Evolutionary conservation across 2,329 filamentous ascomycete genomes (phyloP).

Genomic region (Colletotrichum trifolii): DNA sequence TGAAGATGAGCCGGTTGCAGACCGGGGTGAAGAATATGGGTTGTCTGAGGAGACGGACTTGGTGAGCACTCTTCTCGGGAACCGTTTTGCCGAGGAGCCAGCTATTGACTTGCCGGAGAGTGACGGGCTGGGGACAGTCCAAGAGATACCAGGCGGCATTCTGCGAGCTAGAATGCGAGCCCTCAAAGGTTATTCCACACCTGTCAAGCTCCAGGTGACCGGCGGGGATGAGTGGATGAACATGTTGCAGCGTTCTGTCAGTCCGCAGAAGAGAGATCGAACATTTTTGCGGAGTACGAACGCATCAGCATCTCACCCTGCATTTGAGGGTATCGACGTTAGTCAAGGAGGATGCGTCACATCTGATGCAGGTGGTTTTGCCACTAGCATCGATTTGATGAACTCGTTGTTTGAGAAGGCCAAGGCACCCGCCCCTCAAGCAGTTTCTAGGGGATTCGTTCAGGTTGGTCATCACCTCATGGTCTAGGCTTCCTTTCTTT

Average conservation of each 20-base stretch:
- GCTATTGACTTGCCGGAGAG: constrained; percentile 62
- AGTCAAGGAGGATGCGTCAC: constrained; percentile 46
- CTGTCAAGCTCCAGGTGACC: constrained; percentile 69
- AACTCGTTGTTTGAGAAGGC: constrained; percentile 88
- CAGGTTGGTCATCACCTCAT: constrained; percentile 81
- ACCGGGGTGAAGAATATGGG: constrained; percentile 82
- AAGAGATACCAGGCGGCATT: constrained; percentile 69
- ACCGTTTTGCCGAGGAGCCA: constrained; percentile 82
- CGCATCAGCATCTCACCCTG: constrained; percentile 51
- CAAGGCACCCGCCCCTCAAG: constrained; percentile 63
- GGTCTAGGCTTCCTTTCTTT: constrained; percentile 33
- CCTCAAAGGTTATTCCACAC: constrained; percentile 68
- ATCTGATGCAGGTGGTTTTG: constrained; percentile 73
- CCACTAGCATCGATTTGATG: constrained; percentile 94
- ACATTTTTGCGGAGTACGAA: constrained; percentile 72
- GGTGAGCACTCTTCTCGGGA: constrained; percentile 81
- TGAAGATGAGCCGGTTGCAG: constrained; percentile 65
- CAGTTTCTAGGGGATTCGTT: constrained; percentile 74
- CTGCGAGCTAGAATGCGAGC: constrained; percentile 73
- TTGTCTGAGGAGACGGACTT: constrained; percentile 76
- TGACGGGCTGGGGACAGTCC: constrained; percentile 56
- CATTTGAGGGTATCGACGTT: constrained; percentile 54
- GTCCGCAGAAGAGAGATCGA: constrained; percentile 91
- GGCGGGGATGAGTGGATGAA: constrained; percentile 91
- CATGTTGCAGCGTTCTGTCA: constrained; percentile 93